A percentile compares a stretch with the other conserved stretches of the same genome.
Conservation (phyloP, 177 flowering plant genomes). For the Vitis hybrid region DNA sequence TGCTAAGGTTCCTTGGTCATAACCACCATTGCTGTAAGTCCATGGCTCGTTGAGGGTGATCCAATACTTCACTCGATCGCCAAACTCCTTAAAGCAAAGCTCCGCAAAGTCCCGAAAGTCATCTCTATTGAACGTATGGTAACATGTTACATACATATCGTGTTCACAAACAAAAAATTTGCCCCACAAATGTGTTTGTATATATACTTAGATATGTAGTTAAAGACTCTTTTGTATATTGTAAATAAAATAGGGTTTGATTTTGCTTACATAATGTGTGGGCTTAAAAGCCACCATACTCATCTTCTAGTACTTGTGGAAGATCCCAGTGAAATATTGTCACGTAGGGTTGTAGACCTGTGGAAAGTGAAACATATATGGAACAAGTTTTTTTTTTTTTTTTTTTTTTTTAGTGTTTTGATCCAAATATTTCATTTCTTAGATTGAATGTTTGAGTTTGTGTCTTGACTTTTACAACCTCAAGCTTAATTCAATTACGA, state of each 20-base stretch:
- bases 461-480: too few species aligned
- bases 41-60: slow-evolving; percentile 32
- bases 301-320: slow-evolving; percentile 34
- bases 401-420: neutral
- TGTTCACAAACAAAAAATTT: neutral
- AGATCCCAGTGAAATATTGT: slow-evolving; percentile 29
- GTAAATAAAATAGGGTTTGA: neutral
- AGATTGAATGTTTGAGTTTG: neutral
- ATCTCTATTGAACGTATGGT: slow-evolving; percentile 7
- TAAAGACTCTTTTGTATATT: neutral
- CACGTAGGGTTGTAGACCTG: slow-evolving; percentile 31
- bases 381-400: neutral
- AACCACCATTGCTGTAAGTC: slow-evolving; percentile 6
- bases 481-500: too few species aligned
- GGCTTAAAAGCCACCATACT: slow-evolving; percentile 27
- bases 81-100: slow-evolving; percentile 27
- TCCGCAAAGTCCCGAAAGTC: slow-evolving; percentile 29
- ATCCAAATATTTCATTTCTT: neutral
- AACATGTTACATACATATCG: neutral
- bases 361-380: too few species aligned
- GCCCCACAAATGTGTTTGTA: too few species aligned
- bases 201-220: neutral
- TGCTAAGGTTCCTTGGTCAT: slow-evolving; percentile 14
- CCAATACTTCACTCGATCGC: slow-evolving; percentile 40
- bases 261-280: slow-evolving; percentile 20